These are phyloP conservation scores for Phytophthora sp. DNA, from an alignment of 352 stramenopile genomes.

Conservation along the genomic window DNA sequence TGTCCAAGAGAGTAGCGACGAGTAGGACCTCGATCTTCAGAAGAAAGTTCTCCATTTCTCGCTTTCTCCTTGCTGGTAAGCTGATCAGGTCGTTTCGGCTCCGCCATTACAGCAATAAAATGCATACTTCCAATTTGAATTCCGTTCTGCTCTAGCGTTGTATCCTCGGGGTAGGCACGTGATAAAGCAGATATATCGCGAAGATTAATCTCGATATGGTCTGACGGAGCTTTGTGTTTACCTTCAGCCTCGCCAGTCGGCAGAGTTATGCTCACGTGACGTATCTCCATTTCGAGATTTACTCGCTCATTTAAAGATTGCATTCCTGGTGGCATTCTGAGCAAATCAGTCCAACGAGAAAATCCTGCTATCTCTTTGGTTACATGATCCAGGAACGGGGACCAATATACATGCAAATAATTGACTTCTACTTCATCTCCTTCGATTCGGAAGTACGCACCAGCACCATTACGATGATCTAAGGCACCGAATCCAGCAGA, in stretches of 20 bases:
- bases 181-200: slow-evolving; percentile 50
- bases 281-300: slow-evolving; percentile 60
- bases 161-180: slow-evolving; percentile 43
- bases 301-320: slow-evolving; percentile 44
- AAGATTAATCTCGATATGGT: slow-evolving; percentile 63
- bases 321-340: slow-evolving; percentile 44
- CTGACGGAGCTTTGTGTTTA: slow-evolving; percentile 45
- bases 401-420: slow-evolving; percentile 60
- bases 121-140: slow-evolving; percentile 46
- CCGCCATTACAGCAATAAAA: slow-evolving; percentile 44
- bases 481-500: slow-evolving; percentile 52
- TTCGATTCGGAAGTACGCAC: slow-evolving; percentile 49
- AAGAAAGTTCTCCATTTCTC: background rate
- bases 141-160: slow-evolving; percentile 53
- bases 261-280: slow-evolving; percentile 44
- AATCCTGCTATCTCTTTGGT: slow-evolving; percentile 68
- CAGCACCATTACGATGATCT: slow-evolving; percentile 47
- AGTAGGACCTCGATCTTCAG: background rate
- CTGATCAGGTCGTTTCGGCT: slow-evolving; percentile 9
- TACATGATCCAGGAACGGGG: slow-evolving; percentile 53
- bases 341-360: slow-evolving; percentile 66
- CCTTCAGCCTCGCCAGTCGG: slow-evolving; percentile 53
- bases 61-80: background rate
- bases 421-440: slow-evolving; percentile 57
- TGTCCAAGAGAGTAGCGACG: slow-evolving; percentile 18